These are phyloP conservation scores for Aureobasidium uvarum DNA, from an alignment of 2,329 filamentous ascomycete species.

Conservation along the genomic window DNA sequence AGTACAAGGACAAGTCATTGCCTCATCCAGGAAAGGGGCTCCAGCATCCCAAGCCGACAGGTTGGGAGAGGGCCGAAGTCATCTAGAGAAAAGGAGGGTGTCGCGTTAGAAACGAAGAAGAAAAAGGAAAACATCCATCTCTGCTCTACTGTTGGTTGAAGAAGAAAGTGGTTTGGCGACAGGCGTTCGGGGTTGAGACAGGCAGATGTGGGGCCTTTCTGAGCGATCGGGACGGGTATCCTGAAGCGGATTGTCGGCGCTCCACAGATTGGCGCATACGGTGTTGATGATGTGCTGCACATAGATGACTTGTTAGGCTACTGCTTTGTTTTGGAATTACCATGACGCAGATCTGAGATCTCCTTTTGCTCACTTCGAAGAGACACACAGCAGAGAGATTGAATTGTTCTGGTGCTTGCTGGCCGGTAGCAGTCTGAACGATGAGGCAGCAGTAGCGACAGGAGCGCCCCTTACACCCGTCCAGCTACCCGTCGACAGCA, in stretches of 20 bases:
- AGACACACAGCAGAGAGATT: not conserved
- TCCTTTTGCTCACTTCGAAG: not conserved
- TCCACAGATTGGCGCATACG: slow-evolving; percentile 14
- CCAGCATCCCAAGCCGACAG: slow-evolving; percentile 62
- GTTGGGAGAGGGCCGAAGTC: slow-evolving; percentile 82
- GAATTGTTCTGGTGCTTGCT: not conserved
- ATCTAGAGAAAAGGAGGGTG: not conserved
- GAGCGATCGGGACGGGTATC: not conserved
- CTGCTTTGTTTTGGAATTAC: slow-evolving; percentile 3
- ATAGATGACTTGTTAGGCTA: not conserved
- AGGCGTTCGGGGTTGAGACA: slow-evolving; percentile 21
- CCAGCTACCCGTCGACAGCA: not conserved
- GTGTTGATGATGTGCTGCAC: not conserved
- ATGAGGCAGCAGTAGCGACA: slow-evolving; percentile 26
- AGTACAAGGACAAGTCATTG: slow-evolving; percentile 67
- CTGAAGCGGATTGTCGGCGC: not conserved
- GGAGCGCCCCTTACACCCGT: not conserved
- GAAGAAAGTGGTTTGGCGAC: not conserved
- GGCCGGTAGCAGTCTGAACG: not conserved
- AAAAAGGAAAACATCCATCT: not conserved
- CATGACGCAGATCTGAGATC: slow-evolving; percentile 12
- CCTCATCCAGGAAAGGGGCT: slow-evolving; percentile 70
- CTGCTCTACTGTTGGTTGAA: not conserved
- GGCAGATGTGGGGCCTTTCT: not conserved
- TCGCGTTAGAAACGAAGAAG: not conserved